Evolutionary conservation across 2,329 filamentous ascomycete genomes (phyloP), one percentile per base, ranked within the genome.

Genomic region (Penicillium freii): DNA sequence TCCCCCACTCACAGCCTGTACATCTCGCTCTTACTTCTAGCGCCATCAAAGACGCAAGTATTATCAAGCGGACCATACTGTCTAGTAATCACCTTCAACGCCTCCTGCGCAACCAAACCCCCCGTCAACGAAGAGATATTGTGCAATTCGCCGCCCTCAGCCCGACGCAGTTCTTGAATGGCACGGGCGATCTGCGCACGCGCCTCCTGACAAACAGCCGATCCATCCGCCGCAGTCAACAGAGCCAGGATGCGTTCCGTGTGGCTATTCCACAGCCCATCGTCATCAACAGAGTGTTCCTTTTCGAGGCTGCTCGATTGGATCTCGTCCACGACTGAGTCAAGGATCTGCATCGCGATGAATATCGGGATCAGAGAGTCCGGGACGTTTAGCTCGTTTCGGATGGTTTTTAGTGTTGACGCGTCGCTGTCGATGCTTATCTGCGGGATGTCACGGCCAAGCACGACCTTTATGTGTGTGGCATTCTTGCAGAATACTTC

Each of bases 401-500:
- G 82, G 64, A 66, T 76, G 72, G 63, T 78, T 74, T 62, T 79
- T 66, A 70, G 76, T 70, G 54, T 78, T 64, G 42, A 71, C 65
- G 66, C 71, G 59, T 66, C 75, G 65, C 73, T 66, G 34, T 62
- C 43, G 71, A 50, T 56, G 39, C 53, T 61, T 34, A 71, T 83
- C 79, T 59, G 81, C 75, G 81, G 81, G 47, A 87, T 80, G 3
- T 79, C 77, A 29, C 80, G 76, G 19, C 85, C 85, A 29, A 88
- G 89, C 56, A 97, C 87, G 47, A 97, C 84, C 75, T 94, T 96
- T 71, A 96, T 89, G 71, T 96, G 94, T 46, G 90, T 89, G 49
- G 92, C 93, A 65, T 96, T 95, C 77, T 95, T 97, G 83, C 93
- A 97, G 74, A 97, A 97, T 36, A 89, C 81, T 69, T 96, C 92